Conservation (phyloP, 257 asterid genomes). For the Henckelia pumila region DNA sequence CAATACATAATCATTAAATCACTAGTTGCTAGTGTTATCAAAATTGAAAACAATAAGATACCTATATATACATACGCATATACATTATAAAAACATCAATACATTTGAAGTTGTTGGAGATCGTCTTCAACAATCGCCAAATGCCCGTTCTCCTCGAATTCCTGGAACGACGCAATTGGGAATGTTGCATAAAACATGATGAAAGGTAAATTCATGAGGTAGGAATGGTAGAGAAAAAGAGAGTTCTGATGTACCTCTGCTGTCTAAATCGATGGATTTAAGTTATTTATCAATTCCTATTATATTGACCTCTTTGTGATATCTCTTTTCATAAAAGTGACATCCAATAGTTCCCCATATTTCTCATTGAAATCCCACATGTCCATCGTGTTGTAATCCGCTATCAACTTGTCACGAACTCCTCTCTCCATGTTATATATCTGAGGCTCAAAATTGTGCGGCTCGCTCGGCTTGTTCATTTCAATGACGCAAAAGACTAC, state of each 20-base stretch:
- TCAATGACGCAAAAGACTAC: slow-evolving; percentile 66
- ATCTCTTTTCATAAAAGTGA: slow-evolving; percentile 57
- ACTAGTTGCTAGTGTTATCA: no score
- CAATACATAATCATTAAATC: no score
- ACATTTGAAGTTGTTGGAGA: no score
- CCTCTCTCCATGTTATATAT: slow-evolving; percentile 90
- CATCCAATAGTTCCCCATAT: slow-evolving; percentile 84
- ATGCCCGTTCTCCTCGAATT: no score
- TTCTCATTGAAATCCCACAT: slow-evolving; percentile 92
- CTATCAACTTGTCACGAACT: slow-evolving; percentile 75
- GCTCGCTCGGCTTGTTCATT: slow-evolving; percentile 86
- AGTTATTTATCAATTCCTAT: not conserved
- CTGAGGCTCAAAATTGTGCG: slow-evolving; percentile 91
- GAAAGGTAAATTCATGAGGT: no score
- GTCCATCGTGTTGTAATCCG: slow-evolving; percentile 84
- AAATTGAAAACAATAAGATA: no score
- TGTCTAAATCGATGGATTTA: slow-evolving; percentile 2
- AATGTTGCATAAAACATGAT: no score
- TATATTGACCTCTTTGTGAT: slow-evolving; percentile 52
- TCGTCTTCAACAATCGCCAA: no score
- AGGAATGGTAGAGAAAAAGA: no score
- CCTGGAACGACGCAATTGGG: no score
- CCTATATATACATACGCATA: no score
- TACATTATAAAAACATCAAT: no score
- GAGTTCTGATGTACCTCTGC: slow-evolving; percentile 1